phyloP scores from a whole-genome alignment of 495 filamentous ascomycete genomes.

The Aspergillus hancockii region DNA sequence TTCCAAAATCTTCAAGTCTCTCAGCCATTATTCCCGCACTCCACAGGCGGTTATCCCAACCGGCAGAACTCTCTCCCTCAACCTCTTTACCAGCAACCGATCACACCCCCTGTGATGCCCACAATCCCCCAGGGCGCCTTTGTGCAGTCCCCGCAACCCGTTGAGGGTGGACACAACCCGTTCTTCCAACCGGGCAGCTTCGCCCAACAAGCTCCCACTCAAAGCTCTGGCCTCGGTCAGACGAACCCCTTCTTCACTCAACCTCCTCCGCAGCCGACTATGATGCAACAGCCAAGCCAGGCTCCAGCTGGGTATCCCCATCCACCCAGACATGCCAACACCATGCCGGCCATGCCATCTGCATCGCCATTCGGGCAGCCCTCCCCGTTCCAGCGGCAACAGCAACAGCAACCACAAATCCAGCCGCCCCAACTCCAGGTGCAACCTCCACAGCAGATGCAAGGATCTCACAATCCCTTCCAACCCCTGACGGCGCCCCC shows the following conservation, averaged over 20 bases:
- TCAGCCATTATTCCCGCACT: conserved; percentile 76
- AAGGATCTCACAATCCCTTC: conserved; percentile 39
- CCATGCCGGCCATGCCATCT: conserved; percentile 41
- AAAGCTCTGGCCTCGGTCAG: conserved; percentile 32
- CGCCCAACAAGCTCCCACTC: conserved; percentile 31
- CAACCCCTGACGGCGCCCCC: conserved; percentile 34
- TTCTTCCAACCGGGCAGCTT: conserved; percentile 55
- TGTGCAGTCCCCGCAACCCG: conserved; percentile 42
- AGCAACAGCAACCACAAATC: conserved; percentile 12
- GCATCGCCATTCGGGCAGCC: conserved; percentile 39
- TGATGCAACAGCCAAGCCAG: conserved; percentile 35
- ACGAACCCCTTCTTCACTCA: conserved; percentile 60
- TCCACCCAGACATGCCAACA: conserved; percentile 43
- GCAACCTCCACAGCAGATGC: conserved; percentile 21
- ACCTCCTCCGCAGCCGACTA: conserved; percentile 23
- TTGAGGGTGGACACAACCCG: conserved; percentile 60
- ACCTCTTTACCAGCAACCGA: conserved; percentile 53
- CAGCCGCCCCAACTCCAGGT: conserved; percentile 8
- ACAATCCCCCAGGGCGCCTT: conserved; percentile 52
- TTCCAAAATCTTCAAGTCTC: conserved; percentile 74
- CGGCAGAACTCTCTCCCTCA: conserved; percentile 52
- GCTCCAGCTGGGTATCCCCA: conserved; percentile 25
- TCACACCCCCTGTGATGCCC: conserved; percentile 61
- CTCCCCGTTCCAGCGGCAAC: conserved; percentile 38
- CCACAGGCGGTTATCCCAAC: conserved; percentile 72